A percentile compares a stretch with the other conserved stretches of the same genome.
phyloP scores from a whole-genome alignment of 2,329 filamentous ascomycete genomes.

The Neonectria punicea region DNA sequence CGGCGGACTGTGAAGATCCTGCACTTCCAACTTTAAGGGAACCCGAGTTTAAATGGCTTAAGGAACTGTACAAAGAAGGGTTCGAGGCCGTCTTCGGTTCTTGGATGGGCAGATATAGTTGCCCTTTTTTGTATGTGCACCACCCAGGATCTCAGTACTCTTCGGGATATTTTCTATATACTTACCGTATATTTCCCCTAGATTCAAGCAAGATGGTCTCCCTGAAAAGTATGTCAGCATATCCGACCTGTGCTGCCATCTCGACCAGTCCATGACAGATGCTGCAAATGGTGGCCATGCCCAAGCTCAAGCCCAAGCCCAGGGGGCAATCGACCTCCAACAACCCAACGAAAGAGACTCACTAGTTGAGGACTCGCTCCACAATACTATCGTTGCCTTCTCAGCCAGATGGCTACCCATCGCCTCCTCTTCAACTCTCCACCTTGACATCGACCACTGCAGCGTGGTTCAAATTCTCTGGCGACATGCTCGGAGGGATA shows the following conservation, averaged over 20 bases:
- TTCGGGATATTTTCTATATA: not conserved
- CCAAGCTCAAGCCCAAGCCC: not conserved
- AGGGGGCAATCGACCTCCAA: constrained; percentile 8
- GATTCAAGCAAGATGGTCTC: constrained; percentile 38
- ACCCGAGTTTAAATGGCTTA: constrained; percentile 38
- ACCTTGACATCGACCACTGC: constrained; percentile 23
- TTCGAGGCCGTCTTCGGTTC: constrained; percentile 55
- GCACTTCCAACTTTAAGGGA: constrained; percentile 15
- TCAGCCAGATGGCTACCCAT: constrained; percentile 46
- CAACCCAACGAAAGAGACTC: constrained; percentile 31
- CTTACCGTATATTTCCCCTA: constrained; percentile 17
- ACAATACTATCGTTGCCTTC: constrained; percentile 43
- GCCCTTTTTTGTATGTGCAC: constrained; percentile 52
- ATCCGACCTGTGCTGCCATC: constrained; percentile 43
- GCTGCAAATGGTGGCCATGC: constrained; percentile 19
- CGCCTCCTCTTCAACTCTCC: constrained; percentile 23
- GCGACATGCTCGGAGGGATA: constrained; percentile 50
- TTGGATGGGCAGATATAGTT: constrained; percentile 55
- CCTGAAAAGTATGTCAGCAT: constrained; percentile 47
- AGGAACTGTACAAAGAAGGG: constrained; percentile 46
- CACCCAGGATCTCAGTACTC: not conserved
- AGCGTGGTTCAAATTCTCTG: constrained; percentile 43
- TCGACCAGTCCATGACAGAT: constrained; percentile 50
- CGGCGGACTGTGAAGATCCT: not conserved
- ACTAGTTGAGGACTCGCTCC: constrained; percentile 40